Evolutionary conservation across 352 stramenopile species (phyloP), one percentile per base, ranked within the genome.

Genomic region (Pythium brachiatum): DNA sequence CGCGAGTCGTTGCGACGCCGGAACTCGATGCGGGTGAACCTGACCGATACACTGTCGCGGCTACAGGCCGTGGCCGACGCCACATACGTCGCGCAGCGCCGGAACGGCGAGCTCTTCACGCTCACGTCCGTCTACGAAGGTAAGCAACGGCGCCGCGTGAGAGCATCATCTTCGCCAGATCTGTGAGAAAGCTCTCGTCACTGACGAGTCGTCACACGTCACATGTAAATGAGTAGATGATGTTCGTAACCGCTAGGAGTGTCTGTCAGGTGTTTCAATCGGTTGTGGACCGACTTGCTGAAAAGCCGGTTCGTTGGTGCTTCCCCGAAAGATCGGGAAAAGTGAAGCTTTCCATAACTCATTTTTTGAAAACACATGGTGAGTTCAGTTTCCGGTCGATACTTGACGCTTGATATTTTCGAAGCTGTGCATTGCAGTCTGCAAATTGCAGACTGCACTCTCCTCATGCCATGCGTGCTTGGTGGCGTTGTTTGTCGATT

Each of bases 21-120:
- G 26, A 61, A 48, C 53, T 20, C 39, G 18, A 46, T 20, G n/a
- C 53, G 21, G 9, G 39, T 62, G 34, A 55, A 59, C 52, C 36
- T 70, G 18, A 27, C 48, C 5, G 51, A 64, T 5, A 57, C 56
- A 16, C 50, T 70, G 48, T 26, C 48, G 1, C 27, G 52, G 2
- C 41, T 70, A 0, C 63, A 70, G 34, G 25, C 51, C 29, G 50
- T 70, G 18, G 63, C 63, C 1, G 63, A 70, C 18, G 55, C 63
- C 1, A 70, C 63, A 15, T 62, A 62, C 41, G 20, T 25, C 6
- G 34, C 15, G 26, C 63, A 70, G 55, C 46, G 44, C 3, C 25
- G 54, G 20, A 43, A 63, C 9, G 47, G 27, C 26, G 53, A 62
- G 34, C 34, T 36, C 15, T 51, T 63, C n/a, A 53, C 60, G 23